These are phyloP conservation scores for Cutaneotrichosporon sp. DNA, from an alignment of 1,284 basidiomycete species.

Conservation along the genomic window DNA sequence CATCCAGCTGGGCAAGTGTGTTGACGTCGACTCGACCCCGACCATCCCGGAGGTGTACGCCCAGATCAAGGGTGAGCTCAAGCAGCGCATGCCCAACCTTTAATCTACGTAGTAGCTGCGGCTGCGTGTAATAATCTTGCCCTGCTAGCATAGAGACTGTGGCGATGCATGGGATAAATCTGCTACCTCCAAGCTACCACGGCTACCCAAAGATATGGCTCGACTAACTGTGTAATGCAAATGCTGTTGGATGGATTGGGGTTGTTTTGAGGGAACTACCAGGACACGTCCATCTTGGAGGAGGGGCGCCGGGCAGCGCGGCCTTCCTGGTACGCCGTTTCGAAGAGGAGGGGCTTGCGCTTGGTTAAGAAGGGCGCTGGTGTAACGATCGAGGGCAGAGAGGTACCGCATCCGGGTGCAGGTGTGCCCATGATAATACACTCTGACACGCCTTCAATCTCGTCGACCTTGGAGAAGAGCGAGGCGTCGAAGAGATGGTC, in stretches of 20 bases:
- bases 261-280: slow-evolving; percentile 1
- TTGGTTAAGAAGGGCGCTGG: slow-evolving; percentile 56
- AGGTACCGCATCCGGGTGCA: slow-evolving; percentile 91
- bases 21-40: slow-evolving; percentile 72
- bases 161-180: slow-evolving; percentile 12
- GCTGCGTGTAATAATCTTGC: not conserved
- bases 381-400: slow-evolving; percentile 61
- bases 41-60: slow-evolving; percentile 68
- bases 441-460: slow-evolving; percentile 93
- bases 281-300: slow-evolving; percentile 15
- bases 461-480: slow-evolving; percentile 91
- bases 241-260: no score
- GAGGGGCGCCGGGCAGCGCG: slow-evolving; percentile 18
- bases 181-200: no score
- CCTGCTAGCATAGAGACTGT: no score
- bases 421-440: slow-evolving; percentile 99
- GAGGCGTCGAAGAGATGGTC: slow-evolving; percentile 98
- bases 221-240: not conserved
- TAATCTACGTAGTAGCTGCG: not conserved
- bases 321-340: slow-evolving; percentile 50
- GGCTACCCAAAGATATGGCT: no score
- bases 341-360: slow-evolving; percentile 58
- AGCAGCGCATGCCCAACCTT: slow-evolving; percentile 33
- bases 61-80: slow-evolving; percentile 58
- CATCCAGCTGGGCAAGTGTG: slow-evolving; percentile 64